A percentile compares a stretch with the other conserved stretches of the same genome.
phyloP scores from a whole-genome alignment of 1,284 basidiomycete genomes.

The Leccinum angustisporum region DNA sequence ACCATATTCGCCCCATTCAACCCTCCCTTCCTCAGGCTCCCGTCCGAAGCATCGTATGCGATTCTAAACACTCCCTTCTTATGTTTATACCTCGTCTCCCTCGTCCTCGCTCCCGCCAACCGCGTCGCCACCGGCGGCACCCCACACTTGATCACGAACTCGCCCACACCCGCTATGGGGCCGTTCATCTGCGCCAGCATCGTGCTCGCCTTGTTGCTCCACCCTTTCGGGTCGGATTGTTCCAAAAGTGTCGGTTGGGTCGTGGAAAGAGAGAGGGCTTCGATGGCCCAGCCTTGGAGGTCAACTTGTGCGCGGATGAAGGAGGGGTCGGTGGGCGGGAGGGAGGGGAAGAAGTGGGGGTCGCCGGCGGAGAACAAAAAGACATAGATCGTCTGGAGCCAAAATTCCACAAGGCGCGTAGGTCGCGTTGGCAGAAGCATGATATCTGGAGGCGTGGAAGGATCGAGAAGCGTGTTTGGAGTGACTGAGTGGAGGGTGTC shows the following conservation, averaged over 20 bases:
- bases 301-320: slow-evolving; percentile 94
- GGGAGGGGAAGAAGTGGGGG: slow-evolving; percentile 73
- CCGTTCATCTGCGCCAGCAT: slow-evolving; percentile 91
- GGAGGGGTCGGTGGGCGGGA: slow-evolving; percentile 70
- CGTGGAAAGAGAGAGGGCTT: slow-evolving; percentile 92
- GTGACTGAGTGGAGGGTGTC: too few relatives aligned
- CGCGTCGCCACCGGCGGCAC: too few relatives aligned
- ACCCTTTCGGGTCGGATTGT: slow-evolving; percentile 96
- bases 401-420: slow-evolving; percentile 86
- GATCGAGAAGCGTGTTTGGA: slow-evolving; percentile 16
- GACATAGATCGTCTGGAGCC: slow-evolving; percentile 83
- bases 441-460: slow-evolving; percentile 68
- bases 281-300: slow-evolving; percentile 96
- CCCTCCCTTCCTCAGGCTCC: too few relatives aligned
- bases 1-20: too few relatives aligned
- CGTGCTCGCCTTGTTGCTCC: slow-evolving; percentile 88
- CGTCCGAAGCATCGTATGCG: too few relatives aligned
- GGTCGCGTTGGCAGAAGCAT: slow-evolving; percentile 95
- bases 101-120: too few relatives aligned
- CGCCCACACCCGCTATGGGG: slow-evolving; percentile 79
- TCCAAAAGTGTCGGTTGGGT: slow-evolving; percentile 94
- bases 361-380: slow-evolving; percentile 96
- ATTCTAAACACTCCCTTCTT: too few relatives aligned
- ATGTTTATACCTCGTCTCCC: too few relatives aligned
- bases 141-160: slow-evolving; percentile 31